phyloP scores from a whole-genome alignment of 768 basidiomycete species.

The Mrakia gelida region DNA sequence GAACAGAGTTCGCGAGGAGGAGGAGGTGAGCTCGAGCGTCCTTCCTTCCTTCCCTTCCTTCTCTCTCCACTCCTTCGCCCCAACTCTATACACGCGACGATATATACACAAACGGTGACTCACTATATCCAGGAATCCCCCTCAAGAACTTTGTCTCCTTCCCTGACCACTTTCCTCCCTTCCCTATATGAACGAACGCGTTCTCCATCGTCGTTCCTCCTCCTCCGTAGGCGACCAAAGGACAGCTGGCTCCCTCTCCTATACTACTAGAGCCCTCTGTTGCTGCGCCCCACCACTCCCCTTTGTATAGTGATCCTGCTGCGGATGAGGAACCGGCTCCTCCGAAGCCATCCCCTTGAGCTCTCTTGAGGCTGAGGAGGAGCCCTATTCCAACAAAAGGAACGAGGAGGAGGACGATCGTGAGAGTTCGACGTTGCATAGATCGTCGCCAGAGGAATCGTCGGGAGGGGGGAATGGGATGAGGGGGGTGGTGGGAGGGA shows the following conservation, averaged over 20 bases:
- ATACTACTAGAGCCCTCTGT: neutral
- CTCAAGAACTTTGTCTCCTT: conserved; percentile 30
- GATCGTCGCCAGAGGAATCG: neutral
- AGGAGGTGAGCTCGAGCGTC: neutral
- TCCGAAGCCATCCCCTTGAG: neutral
- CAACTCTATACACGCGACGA: neutral
- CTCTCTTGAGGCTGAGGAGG: neutral
- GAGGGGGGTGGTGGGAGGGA: neutral
- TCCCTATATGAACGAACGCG: conserved; percentile 20
- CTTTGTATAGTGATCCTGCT: neutral
- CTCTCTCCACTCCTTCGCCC: neutral
- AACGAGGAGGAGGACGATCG: conserved; percentile 10
- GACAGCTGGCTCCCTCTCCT: neutral
- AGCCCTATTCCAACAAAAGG: neutral
- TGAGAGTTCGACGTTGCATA: conserved; percentile 9
- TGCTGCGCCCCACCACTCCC: conserved; percentile 13
- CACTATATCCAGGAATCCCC: conserved; percentile 31
- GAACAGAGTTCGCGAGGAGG: too few relatives aligned
- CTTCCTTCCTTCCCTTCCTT: neutral
- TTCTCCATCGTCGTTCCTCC: conserved; percentile 18
- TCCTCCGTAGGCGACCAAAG: neutral
- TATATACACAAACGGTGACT: neutral
- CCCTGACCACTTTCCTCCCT: conserved; percentile 13
- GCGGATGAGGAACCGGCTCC: neutral
- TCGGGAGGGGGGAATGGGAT: neutral